These are phyloP conservation scores for Leccinum olivaceopallidum DNA, from an alignment of 768 basidiomycete species.

Conservation along the genomic window DNA sequence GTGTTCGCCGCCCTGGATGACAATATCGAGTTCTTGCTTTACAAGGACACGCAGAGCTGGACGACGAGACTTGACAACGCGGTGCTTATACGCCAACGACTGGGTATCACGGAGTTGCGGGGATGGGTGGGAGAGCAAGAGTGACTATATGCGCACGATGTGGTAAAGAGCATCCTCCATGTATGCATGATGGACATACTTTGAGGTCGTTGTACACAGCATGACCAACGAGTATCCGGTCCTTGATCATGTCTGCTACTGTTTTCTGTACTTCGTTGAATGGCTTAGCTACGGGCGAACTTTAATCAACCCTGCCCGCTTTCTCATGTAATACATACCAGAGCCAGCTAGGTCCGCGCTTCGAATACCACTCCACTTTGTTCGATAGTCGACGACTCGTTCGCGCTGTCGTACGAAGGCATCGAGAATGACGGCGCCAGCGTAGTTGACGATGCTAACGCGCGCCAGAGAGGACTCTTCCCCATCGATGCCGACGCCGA, in stretches of 20 bases:
- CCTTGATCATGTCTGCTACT: slow-evolving; percentile 76
- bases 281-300: slow-evolving; percentile 54
- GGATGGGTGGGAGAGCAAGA: slow-evolving; percentile 71
- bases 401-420: slow-evolving; percentile 86
- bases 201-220: slow-evolving; percentile 91
- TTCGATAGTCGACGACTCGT: slow-evolving; percentile 90
- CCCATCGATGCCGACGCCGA: slow-evolving; percentile 16
- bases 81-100: slow-evolving; percentile 55
- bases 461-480: slow-evolving; percentile 17
- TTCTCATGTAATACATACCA: slow-evolving; percentile 28
- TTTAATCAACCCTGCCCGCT: background rate
- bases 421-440: slow-evolving; percentile 79
- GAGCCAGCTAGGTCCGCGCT: slow-evolving; percentile 71
- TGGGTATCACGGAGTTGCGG: slow-evolving; percentile 71
- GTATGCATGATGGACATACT: slow-evolving; percentile 30
- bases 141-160: slow-evolving; percentile 37
- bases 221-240: slow-evolving; percentile 84
- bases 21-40: slow-evolving; percentile 71
- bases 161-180: background rate
- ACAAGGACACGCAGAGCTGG: slow-evolving; percentile 80
- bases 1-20: slow-evolving; percentile 89
- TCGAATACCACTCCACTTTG: slow-evolving; percentile 84
- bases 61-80: slow-evolving; percentile 59
- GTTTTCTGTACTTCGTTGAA: slow-evolving; percentile 79
- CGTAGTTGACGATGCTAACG: slow-evolving; percentile 71